Base-by-base conservation (phyloP, 495 filamentous ascomycete species). In the Chaetomium fimeti region DNA sequence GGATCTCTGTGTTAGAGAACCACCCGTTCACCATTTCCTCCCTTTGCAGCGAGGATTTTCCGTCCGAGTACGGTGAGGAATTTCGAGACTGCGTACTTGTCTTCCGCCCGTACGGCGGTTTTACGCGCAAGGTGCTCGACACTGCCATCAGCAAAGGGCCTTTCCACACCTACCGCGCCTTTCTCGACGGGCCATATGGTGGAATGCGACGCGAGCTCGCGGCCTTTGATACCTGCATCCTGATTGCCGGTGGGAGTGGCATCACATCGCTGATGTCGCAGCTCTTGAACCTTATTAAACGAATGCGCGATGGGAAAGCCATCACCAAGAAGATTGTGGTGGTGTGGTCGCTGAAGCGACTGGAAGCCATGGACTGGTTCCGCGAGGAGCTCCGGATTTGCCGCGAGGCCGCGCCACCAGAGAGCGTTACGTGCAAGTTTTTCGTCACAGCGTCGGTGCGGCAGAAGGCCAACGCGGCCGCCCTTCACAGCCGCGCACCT, bases 331-430 rank as follows among this genome's bases (percentile, higher is more conserved):
- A 89, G 60, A 88, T 98, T 29, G 88, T 92, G 24, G 90, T 98
- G 6, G 85, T 98, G 15, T 98, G 93, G 93, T 87, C 92, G 22
- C 78, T 98, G 53, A 93, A 93, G 74, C 86, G 88, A 58, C 85
- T 91, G 42, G 93, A 97, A 76, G 91, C 91, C 9, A 92, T 98
- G 84, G 92, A 96, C 73, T 98, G 93, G 93, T 98, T 98, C 83
- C 90, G 90, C 72, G 93, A 97, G 78, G 94, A 97, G 73, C 81
- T 97, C 49, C 83, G 91, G 54, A 92, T 97, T 69, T 94, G 93
- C 77, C 82, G 91, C 65, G 89, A 97, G 72, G 86, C 84, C 67
- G 90, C 93, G 58, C 90, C 92, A 28, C 84, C 90, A 52, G 89
- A 92, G 75, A 85, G 87, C 28, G 89, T 98, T 9, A 88, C 89